Evolutionary conservation across 73 alveolate genomes (phyloP).

Genomic region (Durusdinium trenchii): DNA sequence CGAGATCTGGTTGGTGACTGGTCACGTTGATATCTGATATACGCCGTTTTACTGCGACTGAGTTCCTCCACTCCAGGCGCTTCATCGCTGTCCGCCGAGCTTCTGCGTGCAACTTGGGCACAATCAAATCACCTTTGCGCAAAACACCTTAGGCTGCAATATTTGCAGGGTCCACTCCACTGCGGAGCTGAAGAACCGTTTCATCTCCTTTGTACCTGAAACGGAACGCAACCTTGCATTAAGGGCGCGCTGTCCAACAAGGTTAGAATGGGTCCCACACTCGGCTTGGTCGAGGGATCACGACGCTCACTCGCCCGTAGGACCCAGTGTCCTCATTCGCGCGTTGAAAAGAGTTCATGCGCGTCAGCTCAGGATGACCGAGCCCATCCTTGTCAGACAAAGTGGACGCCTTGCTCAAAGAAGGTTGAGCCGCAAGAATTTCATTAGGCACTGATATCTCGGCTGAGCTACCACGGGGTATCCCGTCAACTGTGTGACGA

Average conservation of each 20-base stretch:
- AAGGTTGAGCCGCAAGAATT: not conserved
- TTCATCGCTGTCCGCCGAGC: too few relatives aligned
- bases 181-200: not conserved
- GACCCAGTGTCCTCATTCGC: constrained; percentile 68
- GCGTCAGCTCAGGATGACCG: not conserved
- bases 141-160: not conserved
- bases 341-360: not conserved
- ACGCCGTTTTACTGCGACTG: too few relatives aligned
- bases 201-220: constrained; percentile 10
- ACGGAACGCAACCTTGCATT: too few relatives aligned
- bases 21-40: too few relatives aligned
- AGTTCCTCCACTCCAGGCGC: too few relatives aligned
- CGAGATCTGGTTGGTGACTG: too few relatives aligned
- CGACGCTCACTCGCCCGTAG: constrained; percentile 50
- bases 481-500: constrained; percentile 70
- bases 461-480: constrained; percentile 37
- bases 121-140: too few relatives aligned
- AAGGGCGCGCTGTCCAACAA: too few relatives aligned
- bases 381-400: constrained; percentile 55
- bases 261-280: too few relatives aligned
- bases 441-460: not conserved
- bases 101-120: too few relatives aligned
- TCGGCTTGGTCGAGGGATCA: constrained; percentile 45
- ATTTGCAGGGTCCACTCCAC: constrained; percentile 13
- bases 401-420: constrained; percentile 18